Percentiles rank a stretch among this genome's conserved stretches.
Evolutionary conservation across 495 filamentous ascomycete genomes (phyloP).

Genomic region (Podospora pseudopauciseta): DNA sequence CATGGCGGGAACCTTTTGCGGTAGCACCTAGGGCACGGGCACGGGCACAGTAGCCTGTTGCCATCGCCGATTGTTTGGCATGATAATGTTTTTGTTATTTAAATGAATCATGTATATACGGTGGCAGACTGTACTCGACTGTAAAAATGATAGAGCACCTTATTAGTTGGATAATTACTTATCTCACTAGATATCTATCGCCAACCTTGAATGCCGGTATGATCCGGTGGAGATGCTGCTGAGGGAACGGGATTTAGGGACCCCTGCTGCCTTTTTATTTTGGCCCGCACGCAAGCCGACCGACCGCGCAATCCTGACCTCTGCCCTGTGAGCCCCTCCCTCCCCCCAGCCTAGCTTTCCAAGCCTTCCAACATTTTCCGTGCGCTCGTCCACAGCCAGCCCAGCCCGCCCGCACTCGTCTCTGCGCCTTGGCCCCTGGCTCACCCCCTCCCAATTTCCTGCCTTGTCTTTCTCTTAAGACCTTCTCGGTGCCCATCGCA

Average conservation of each 20-base stretch:
- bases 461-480: conserved; percentile 25
- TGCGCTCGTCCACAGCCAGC: conserved; percentile 12
- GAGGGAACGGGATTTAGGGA: conserved; percentile 3
- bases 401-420: neutral
- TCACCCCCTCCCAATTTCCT: conserved; percentile 21
- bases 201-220: neutral
- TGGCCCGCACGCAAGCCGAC: conserved; percentile 12
- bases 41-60: neutral
- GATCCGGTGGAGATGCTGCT: neutral
- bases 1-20: neutral
- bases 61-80: neutral
- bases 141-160: too few relatives aligned
- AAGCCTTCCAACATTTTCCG: conserved; percentile 32
- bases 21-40: too few relatives aligned
- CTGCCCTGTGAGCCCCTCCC: conserved; percentile 5
- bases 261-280: conserved; percentile 6
- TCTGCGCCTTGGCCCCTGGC: conserved; percentile 12
- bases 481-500: conserved; percentile 22
- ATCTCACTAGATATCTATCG: too few relatives aligned
- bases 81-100: neutral
- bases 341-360: neutral
- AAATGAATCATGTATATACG: neutral
- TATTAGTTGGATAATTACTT: too few relatives aligned
- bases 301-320: conserved; percentile 9
- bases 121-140: too few relatives aligned